Evolutionary conservation across 2,329 filamentous ascomycete genomes (phyloP), one percentile per base, ranked within the genome.

Genomic region (Chaetoscypha palmicola): DNA sequence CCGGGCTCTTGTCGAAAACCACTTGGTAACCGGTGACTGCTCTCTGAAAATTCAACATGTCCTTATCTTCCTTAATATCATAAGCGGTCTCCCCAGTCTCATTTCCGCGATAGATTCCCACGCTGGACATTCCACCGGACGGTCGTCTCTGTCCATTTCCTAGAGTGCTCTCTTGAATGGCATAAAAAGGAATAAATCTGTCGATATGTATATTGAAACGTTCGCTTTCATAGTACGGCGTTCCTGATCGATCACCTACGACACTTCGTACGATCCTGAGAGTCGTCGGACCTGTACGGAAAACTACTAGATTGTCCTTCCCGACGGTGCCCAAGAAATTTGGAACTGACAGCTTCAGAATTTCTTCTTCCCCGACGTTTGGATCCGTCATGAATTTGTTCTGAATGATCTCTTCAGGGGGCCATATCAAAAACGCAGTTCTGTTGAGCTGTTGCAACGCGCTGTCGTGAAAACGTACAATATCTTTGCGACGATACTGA

Each of bases 21-120:
- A 47, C 41, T 37, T 44, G 40, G 21, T 47, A 47, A 12, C 45
- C 41, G 4, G 45, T 47, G n/a, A 47, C 37, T 19, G 45, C 41
- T 12, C 45, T 28, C 22, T 47, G 45, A 19, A 47, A 44, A 20
- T 36, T 24, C 10, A 43, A 34, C 10, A 47, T 26, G n/a, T 35
- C 36, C n/a, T 22, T 20, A 10, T 36, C 30, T 3, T 39, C 41
- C 23, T 20, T 20, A n/a, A 47, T 36, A 9, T 37, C 30, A 26
- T 47, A 47, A 10, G 21, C 30, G 4, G 24, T 41, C 12, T 26
- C 35, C 21, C 40, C 45, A 12, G 36, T 47, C 21, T 36, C 35
- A 40, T 47, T 47, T n/a, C 35, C 36, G n/a, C 45, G 40, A 23
- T 37, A 40, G 11, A 47, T 40, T 11, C 30, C 31, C 14, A 36